Evolutionary conservation across 2,329 filamentous ascomycete species (phyloP), one percentile per base, ranked within the genome.

Genomic region (Sordariomycetes sp.): DNA sequence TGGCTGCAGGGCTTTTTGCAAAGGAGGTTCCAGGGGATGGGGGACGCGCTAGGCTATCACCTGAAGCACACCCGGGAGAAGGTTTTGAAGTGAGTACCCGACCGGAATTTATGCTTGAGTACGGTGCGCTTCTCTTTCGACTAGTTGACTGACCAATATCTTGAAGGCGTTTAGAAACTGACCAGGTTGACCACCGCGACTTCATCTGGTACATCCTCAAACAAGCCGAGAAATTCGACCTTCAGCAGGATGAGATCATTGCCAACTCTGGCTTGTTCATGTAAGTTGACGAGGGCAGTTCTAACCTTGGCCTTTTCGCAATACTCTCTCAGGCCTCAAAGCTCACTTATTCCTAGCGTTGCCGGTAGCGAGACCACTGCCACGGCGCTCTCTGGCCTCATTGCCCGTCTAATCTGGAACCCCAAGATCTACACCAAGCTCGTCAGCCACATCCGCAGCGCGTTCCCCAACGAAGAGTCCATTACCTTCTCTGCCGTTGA

Each of bases 331-430:
- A 17, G 43, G 40, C 39, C 53, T 2, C 32, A 45, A 4, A 46
- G 47, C 6, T 49, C 45, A 7, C 35, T 42, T 18, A 36, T 25
- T 6, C 10, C 31, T 11, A 18, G 30, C 28, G 17, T 32, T 19
- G 65, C 59, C 0, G 66, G 65, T 0, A 58, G 53, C 5, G 64
- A 69, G 35, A 69, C 66, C 0, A 68, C 63, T 0, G 64, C 64
- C 0, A 64, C 64, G 0, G 45, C 57, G 3, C 46, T 70, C 3
- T 46, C 53, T 0, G 65, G 64, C 2, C 46, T 51, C 0, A 63
- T 61, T 0, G 68, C 56, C 34, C 48, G 61, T 1, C 47, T 72
- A 0, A 43, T 63, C 16, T 20, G 5, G 10, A 10, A 35, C 15
- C 32, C 32, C 16, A 23, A 32, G 10, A 32, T 16, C 5, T 14